Evolutionary conservation across 2,329 filamentous ascomycete species (phyloP).

Genomic region (Conoideocrella luteorostrata): DNA sequence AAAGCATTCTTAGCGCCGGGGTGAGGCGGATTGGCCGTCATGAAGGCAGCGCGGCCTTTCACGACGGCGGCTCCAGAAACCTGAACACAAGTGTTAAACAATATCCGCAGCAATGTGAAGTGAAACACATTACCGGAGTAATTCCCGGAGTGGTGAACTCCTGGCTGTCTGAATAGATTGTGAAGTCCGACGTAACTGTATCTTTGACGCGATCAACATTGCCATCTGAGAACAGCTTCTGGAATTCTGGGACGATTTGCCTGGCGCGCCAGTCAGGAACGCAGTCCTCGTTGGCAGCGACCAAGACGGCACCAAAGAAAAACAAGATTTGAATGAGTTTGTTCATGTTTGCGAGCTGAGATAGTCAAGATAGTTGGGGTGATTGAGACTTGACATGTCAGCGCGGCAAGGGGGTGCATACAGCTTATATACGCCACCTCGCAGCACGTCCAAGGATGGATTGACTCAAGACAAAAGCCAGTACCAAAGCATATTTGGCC

Average conservation of each 20-base stretch:
- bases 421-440: no score
- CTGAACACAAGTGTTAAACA: no score
- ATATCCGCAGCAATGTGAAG: no score
- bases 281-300: not conserved
- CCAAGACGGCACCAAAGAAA: not conserved
- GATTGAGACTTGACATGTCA: no score
- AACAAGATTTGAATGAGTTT: not conserved
- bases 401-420: no score
- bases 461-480: no score
- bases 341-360: not conserved
- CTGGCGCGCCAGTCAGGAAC: not conserved
- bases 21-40: constrained; percentile 1
- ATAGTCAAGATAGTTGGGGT: not conserved
- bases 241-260: not conserved
- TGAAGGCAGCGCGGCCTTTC: not conserved
- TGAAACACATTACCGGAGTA: not conserved
- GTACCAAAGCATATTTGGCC: no score
- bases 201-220: not conserved
- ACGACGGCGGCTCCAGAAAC: not conserved
- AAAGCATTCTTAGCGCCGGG: not conserved
- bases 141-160: constrained; percentile 1
- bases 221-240: not conserved
- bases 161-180: constrained; percentile 1
- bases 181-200: not conserved
- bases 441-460: no score